Conservation (phyloP, 2,329 filamentous ascomycete genomes). For the Leptographium wingfieldii region DNA sequence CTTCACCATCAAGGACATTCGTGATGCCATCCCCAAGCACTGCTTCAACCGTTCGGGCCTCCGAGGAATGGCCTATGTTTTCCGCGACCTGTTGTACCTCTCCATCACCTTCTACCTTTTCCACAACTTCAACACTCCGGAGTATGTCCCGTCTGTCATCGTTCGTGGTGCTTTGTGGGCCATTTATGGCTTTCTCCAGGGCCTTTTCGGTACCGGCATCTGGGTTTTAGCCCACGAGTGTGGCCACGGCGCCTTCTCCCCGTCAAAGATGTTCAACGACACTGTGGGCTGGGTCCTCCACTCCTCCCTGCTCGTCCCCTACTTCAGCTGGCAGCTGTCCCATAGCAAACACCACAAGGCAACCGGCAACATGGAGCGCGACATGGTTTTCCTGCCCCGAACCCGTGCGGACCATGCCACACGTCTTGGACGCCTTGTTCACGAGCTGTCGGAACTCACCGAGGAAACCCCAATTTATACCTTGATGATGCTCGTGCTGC, state of each 20-base stretch:
- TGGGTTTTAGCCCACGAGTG: constrained; percentile 99
- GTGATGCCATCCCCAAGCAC: constrained; percentile 93
- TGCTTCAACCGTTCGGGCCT: constrained; percentile 81
- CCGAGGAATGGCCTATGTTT: constrained; percentile 68
- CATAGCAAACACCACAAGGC: constrained; percentile 99
- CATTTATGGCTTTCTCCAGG: constrained; percentile 68
- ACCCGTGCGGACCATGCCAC: constrained; percentile 71
- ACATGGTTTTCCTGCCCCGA: constrained; percentile 98
- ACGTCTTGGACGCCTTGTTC: constrained; percentile 58
- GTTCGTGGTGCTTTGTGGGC: constrained; percentile 53
- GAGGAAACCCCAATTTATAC: constrained; percentile 91
- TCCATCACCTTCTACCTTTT: constrained; percentile 72
- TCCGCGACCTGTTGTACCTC: constrained; percentile 63
- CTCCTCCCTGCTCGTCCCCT: constrained; percentile 74
- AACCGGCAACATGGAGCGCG: constrained; percentile 89
- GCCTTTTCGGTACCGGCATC: constrained; percentile 81
- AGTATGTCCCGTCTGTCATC: constrained; percentile 59
- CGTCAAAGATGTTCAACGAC: constrained; percentile 85
- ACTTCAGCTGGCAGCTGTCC: constrained; percentile 99
- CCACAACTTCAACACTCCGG: constrained; percentile 80
- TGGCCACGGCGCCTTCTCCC: constrained; percentile 90
- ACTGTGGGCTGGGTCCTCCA: constrained; percentile 84
- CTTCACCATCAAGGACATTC: constrained; percentile 95
- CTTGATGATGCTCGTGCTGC: constrained; percentile 56
- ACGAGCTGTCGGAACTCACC: constrained; percentile 77